phyloP scores from a whole-genome alignment of 2,329 filamentous ascomycete genomes.

The Talaromyces sp. region DNA sequence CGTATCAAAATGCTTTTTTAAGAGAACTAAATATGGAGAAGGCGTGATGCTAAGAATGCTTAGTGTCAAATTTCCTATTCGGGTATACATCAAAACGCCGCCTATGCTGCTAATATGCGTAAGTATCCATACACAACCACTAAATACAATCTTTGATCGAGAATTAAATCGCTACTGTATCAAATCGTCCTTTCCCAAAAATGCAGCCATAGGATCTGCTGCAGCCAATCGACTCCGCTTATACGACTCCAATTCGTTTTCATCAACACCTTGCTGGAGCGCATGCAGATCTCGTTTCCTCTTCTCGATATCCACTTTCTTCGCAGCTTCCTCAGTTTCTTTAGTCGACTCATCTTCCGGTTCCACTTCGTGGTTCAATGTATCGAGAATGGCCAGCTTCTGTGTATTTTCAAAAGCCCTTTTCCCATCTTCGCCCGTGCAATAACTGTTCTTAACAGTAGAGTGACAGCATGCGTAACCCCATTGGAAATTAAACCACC shows the following conservation, averaged over 20 bases:
- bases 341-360: slow-evolving; percentile 23
- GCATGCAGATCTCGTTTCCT: slow-evolving; percentile 77
- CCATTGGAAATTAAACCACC: slow-evolving; percentile 96
- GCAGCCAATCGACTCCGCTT: slow-evolving; percentile 69
- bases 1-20: neutral
- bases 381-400: slow-evolving; percentile 47
- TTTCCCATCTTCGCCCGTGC: slow-evolving; percentile 86
- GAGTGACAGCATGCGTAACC: slow-evolving; percentile 95
- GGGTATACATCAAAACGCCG: slow-evolving; percentile 6
- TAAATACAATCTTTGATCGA: neutral
- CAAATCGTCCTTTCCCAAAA: slow-evolving; percentile 70
- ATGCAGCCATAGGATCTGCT: slow-evolving; percentile 82
- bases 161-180: slow-evolving; percentile 35
- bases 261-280: slow-evolving; percentile 71
- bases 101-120: neutral
- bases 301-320: slow-evolving; percentile 30
- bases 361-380: slow-evolving; percentile 22
- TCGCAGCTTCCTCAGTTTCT: slow-evolving; percentile 28
- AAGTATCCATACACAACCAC: neutral
- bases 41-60: neutral
- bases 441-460: slow-evolving; percentile 93
- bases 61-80: neutral
- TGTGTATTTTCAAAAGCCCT: slow-evolving; percentile 75
- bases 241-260: slow-evolving; percentile 84
- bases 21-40: neutral